A percentile compares a stretch with the other conserved stretches of the same genome.
phyloP scores from a whole-genome alignment of 176 grass and related monocot species.

The Calamus simplicifolius region DNA sequence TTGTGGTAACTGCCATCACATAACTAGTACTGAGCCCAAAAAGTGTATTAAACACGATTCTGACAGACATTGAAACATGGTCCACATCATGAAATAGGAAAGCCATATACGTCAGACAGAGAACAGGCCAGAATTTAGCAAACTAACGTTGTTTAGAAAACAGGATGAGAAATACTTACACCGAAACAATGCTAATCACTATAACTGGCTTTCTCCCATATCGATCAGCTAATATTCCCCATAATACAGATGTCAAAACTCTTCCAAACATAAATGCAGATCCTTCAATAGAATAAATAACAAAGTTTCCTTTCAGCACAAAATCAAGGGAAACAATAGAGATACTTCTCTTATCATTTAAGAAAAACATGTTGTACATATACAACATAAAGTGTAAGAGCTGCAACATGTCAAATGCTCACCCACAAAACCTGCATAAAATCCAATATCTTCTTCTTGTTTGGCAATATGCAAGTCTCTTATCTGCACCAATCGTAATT shows the following conservation, averaged over 20 bases:
- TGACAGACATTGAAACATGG: slow-evolving; percentile 16
- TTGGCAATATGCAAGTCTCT: slow-evolving; percentile 79
- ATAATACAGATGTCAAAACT: slow-evolving; percentile 74
- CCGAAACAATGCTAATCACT: slow-evolving; percentile 55
- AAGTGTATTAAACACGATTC: slow-evolving; percentile 77
- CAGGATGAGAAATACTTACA: slow-evolving; percentile 47
- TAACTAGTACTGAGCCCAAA: slow-evolving; percentile 87
- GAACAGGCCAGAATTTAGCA: background rate
- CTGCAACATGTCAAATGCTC: slow-evolving; percentile 1
- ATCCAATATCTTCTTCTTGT: slow-evolving; percentile 94
- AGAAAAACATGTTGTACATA: background rate
- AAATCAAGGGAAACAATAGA: too few species aligned
- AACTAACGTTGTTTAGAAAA: background rate
- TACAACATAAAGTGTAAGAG: background rate
- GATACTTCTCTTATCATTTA: background rate
- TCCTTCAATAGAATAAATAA: slow-evolving; percentile 36
- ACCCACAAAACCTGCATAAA: slow-evolving; percentile 97
- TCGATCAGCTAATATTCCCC: slow-evolving; percentile 77
- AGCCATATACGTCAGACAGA: background rate
- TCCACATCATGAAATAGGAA: slow-evolving; percentile 18
- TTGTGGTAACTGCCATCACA: slow-evolving; percentile 85
- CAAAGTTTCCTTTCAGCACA: too few species aligned
- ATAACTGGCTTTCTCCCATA: slow-evolving; percentile 87
- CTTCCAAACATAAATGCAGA: slow-evolving; percentile 93
- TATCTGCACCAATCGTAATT: slow-evolving; percentile 31